Conservation (phyloP, 2,329 filamentous ascomycete species). For the Aspergillus quadrilineatus region DNA sequence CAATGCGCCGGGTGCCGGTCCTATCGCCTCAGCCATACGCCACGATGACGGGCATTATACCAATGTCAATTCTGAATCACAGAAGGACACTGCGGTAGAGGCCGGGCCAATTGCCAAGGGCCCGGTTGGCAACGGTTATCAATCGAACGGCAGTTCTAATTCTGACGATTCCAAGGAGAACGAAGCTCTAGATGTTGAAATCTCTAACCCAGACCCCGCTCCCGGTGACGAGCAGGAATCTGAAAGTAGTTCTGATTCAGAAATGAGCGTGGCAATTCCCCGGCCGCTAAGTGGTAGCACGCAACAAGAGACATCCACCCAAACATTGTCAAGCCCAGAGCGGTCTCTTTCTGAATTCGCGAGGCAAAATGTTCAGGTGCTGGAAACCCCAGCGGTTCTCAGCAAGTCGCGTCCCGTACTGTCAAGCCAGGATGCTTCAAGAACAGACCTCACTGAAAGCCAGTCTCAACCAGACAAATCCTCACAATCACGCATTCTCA, state of each 20-base stretch:
- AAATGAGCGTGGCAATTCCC: slow-evolving; percentile 39
- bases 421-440: background rate
- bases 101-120: background rate
- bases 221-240: slow-evolving; percentile 10
- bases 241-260: slow-evolving; percentile 33
- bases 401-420: slow-evolving; percentile 9
- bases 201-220: background rate
- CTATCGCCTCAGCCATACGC: background rate
- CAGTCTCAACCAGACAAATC: slow-evolving; percentile 26
- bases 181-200: background rate
- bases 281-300: slow-evolving; percentile 26
- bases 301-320: slow-evolving; percentile 26
- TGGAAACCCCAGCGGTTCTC: slow-evolving; percentile 29
- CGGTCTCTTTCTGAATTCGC: slow-evolving; percentile 20
- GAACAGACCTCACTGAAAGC: slow-evolving; percentile 8
- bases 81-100: background rate
- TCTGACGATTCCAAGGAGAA: background rate
- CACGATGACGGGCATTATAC: background rate
- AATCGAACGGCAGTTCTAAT: background rate
- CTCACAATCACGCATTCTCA: slow-evolving; percentile 35
- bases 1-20: background rate
- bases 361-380: slow-evolving; percentile 31
- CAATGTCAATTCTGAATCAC: background rate
- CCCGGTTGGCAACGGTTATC: background rate
- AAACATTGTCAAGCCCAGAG: slow-evolving; percentile 24